These are phyloP conservation scores for Candida frijolesensis DNA, from an alignment of 1,139 yeast genomes.

Conservation along the genomic window DNA sequence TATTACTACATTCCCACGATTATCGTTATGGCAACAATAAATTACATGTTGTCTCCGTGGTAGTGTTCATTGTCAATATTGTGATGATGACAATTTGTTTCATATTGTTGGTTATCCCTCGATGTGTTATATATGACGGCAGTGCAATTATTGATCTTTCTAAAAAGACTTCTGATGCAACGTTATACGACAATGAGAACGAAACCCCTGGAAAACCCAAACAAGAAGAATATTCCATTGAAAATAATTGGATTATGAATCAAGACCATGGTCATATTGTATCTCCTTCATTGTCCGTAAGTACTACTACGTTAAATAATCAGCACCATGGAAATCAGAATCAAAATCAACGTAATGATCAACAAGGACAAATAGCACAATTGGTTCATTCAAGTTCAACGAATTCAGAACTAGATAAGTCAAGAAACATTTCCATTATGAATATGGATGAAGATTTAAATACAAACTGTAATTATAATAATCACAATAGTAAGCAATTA, in stretches of 20 bases:
- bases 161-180: slow-evolving; percentile 14
- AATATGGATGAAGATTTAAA: slow-evolving; percentile 10
- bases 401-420: slow-evolving; percentile 1
- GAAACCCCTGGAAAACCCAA: no score
- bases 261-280: slow-evolving; percentile 7
- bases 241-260: slow-evolving; percentile 9
- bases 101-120: slow-evolving; percentile 7
- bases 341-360: background rate
- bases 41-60: slow-evolving; percentile 1
- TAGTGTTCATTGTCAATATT: slow-evolving; percentile 19
- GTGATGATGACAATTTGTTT: slow-evolving; percentile 14
- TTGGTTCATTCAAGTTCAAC: slow-evolving; percentile 2
- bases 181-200: slow-evolving; percentile 7
- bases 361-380: background rate
- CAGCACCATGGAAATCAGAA: background rate
- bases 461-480: background rate
- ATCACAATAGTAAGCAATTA: slow-evolving; percentile 1
- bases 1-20: background rate
- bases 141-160: slow-evolving; percentile 3
- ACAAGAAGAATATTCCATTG: slow-evolving; percentile 9
- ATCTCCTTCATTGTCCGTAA: slow-evolving; percentile 5
- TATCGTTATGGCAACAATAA: background rate
- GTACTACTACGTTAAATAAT: background rate
- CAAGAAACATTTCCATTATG: slow-evolving; percentile 9
- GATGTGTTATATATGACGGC: background rate